Evolutionary conservation across 2,329 filamentous ascomycete species (phyloP).

Genomic region (Alternaria sp.): DNA sequence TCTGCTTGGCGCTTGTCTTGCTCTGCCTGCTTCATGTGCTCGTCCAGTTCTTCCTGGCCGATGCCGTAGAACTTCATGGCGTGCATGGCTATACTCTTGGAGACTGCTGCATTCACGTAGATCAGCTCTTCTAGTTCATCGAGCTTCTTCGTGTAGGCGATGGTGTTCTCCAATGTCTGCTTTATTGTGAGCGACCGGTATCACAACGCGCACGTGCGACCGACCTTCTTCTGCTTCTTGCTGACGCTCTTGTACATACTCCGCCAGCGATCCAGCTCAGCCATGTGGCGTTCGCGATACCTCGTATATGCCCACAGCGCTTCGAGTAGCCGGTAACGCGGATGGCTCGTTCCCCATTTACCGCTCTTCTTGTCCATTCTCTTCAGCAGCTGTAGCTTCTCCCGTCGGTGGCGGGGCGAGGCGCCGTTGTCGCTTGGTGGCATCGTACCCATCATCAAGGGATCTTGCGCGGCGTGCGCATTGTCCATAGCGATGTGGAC

Average conservation of each 20-base stretch:
- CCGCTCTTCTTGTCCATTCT: conserved; percentile 25
- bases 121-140: conserved; percentile 53
- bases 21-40: conserved; percentile 50
- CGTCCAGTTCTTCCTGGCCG: conserved; percentile 53
- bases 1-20: conserved; percentile 50
- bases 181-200: background rate
- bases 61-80: conserved; percentile 59
- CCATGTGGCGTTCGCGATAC: conserved; percentile 27
- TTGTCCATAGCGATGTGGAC: background rate
- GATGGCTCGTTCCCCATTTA: conserved; percentile 24
- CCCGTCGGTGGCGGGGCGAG: conserved; percentile 24
- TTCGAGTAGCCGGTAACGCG: conserved; percentile 30
- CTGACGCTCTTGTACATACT: conserved; percentile 28
- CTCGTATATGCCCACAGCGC: conserved; percentile 25
- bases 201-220: background rate
- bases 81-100: conserved; percentile 54
- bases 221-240: conserved; percentile 33
- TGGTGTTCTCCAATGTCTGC: conserved; percentile 26
- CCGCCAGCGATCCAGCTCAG: conserved; percentile 32
- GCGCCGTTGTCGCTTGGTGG: background rate
- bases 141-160: conserved; percentile 51
- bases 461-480: conserved; percentile 7
- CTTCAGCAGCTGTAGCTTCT: conserved; percentile 28
- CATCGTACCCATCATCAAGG: conserved; percentile 20
- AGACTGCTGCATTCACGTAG: conserved; percentile 55